Percentiles rank a stretch among this genome's conserved stretches.
These are phyloP conservation scores for Kuraishia hungarica DNA, from an alignment of 805 yeast species.

Conservation along the genomic window DNA sequence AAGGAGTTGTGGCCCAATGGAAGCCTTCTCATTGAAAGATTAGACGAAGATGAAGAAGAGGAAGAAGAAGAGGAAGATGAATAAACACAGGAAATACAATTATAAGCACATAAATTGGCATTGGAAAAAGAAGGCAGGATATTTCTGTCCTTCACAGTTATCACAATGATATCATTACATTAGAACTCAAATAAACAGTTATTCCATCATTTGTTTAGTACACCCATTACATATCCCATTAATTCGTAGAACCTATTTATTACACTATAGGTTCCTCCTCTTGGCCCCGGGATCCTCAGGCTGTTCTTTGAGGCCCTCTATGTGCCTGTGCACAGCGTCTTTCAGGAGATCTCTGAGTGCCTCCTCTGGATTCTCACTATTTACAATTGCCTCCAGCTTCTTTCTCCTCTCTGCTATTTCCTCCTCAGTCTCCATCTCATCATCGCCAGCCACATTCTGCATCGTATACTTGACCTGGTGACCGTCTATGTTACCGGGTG, in stretches of 20 bases:
- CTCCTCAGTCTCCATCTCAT: constrained; percentile 30
- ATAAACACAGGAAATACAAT: not conserved
- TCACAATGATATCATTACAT: no score
- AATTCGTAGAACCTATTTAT: not conserved
- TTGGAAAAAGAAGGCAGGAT: no score
- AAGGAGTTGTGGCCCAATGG: constrained; percentile 30
- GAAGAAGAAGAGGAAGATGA: constrained; percentile 11
- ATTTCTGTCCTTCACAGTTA: no score
- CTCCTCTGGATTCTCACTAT: constrained; percentile 74
- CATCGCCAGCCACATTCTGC: constrained; percentile 31
- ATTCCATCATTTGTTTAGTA: not conserved
- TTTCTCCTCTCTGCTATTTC: constrained; percentile 48
- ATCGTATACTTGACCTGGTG: constrained; percentile 51
- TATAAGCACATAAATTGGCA: not conserved
- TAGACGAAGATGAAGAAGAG: constrained; percentile 11
- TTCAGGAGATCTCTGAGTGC: constrained; percentile 61
- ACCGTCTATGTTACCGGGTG: constrained; percentile 30
- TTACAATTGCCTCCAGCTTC: constrained; percentile 58
- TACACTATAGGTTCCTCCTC: not conserved
- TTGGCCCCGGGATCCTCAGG: not conserved
- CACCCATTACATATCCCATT: not conserved
- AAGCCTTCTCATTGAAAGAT: constrained; percentile 21
- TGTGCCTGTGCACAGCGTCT: constrained; percentile 48
- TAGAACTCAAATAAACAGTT: not conserved
- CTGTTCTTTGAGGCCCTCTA: constrained; percentile 12